Evolutionary conservation across 768 basidiomycete genomes (phyloP).

Genomic region (Rhizopogon vulgaris): DNA sequence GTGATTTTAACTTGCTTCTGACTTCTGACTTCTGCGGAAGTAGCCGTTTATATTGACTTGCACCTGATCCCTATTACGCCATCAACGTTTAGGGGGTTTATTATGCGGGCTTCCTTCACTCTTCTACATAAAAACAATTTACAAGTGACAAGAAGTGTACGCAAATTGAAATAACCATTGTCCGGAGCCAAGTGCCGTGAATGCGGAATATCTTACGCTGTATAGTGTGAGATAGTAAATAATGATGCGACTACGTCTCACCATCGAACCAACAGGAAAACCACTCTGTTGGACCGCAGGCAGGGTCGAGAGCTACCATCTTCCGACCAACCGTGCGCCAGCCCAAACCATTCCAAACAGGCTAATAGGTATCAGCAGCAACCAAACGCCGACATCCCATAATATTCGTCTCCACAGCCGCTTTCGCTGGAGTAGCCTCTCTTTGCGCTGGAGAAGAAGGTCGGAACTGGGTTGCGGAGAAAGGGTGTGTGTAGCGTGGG

Average conservation of each 20-base stretch:
- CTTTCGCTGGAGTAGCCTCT: slow-evolving; percentile 71
- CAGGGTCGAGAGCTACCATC: slow-evolving; percentile 37
- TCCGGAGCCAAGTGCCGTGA: not conserved
- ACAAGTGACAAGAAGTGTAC: not conserved
- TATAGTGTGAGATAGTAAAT: not conserved
- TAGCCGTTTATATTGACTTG: not conserved
- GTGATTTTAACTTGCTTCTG: not conserved
- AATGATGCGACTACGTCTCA: too few relatives aligned
- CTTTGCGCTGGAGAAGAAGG: slow-evolving; percentile 81
- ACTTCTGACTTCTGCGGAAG: not conserved
- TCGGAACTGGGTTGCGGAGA: slow-evolving; percentile 37
- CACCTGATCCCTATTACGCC: not conserved
- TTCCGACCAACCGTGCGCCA: slow-evolving; percentile 41
- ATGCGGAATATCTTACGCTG: not conserved
- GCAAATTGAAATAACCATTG: not conserved
- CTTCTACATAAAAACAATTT: not conserved
- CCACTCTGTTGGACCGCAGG: not conserved
- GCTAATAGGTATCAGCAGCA: slow-evolving; percentile 59
- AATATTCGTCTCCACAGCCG: slow-evolving; percentile 66
- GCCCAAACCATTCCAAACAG: slow-evolving; percentile 53
- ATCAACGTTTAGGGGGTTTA: not conserved
- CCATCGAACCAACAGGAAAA: not conserved
- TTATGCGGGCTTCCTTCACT: not conserved
- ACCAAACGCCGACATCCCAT: slow-evolving; percentile 83
- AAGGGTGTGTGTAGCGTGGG: slow-evolving; percentile 11